Percentiles rank a stretch among this genome's conserved stretches.
Conservation (phyloP, 179 eudicot genomes). For the Monotropa hypopitys region DNA sequence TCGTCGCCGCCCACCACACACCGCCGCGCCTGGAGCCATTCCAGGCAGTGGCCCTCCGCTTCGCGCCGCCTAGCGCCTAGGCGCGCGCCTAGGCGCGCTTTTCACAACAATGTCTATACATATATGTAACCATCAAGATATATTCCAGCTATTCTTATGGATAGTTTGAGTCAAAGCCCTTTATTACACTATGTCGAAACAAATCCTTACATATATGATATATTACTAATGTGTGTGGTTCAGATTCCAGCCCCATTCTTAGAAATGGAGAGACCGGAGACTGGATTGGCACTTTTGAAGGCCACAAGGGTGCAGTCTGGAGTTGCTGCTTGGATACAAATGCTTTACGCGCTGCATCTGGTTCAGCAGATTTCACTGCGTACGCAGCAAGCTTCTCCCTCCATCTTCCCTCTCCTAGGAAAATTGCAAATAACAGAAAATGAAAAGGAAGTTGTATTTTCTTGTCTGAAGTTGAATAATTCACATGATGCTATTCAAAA, state of each 20-base stretch:
- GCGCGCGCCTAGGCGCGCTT: no score
- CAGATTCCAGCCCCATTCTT: constrained; percentile 88
- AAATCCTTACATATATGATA: not conserved
- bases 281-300: constrained; percentile 95
- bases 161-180: not conserved
- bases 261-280: constrained; percentile 99
- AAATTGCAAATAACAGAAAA: not conserved
- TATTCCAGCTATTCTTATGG: not conserved
- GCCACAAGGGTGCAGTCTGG: constrained; percentile 99
- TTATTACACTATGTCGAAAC: not conserved
- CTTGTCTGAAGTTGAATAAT: not conserved
- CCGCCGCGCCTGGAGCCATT: no score
- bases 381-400: constrained; percentile 22
- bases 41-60: no score
- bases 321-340: constrained; percentile 81
- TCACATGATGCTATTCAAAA: not conserved
- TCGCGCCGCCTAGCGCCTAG: no score
- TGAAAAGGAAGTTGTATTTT: not conserved
- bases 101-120: not conserved
- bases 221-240: not conserved
- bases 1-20: no score
- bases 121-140: not conserved
- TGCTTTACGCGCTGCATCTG: constrained; percentile 89
- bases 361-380: constrained; percentile 95
- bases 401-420: not conserved